Evolutionary conservation across 805 yeast species (phyloP).

Genomic region (Metschnikowia peoriensis): DNA sequence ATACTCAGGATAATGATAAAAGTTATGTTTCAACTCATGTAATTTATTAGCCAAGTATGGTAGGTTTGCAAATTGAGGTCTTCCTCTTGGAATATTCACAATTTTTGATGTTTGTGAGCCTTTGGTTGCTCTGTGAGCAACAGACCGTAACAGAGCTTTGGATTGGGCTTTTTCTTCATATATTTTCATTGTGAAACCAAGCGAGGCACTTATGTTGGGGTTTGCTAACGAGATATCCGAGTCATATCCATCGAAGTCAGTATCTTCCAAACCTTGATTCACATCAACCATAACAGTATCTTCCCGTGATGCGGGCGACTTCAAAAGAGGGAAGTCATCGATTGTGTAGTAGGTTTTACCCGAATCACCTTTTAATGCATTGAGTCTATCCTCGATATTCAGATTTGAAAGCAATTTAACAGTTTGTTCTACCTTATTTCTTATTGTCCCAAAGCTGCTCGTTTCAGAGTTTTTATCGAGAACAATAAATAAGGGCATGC

Average conservation of each 20-base stretch:
- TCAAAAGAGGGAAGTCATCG: slow-evolving; percentile 37
- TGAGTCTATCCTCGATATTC: slow-evolving; percentile 24
- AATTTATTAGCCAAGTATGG: slow-evolving; percentile 32
- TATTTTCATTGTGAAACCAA: slow-evolving; percentile 47
- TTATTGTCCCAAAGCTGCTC: slow-evolving; percentile 54
- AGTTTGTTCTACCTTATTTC: slow-evolving; percentile 51
- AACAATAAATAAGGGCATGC: slow-evolving; percentile 72
- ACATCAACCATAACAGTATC: slow-evolving; percentile 21
- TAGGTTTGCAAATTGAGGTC: slow-evolving; percentile 40
- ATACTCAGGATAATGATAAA: slow-evolving; percentile 31
- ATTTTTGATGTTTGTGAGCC: neutral
- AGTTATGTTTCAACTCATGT: slow-evolving; percentile 28
- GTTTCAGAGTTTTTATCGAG: slow-evolving; percentile 49
- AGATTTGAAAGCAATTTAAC: slow-evolving; percentile 24
- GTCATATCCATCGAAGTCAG: slow-evolving; percentile 32
- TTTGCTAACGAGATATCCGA: slow-evolving; percentile 53
- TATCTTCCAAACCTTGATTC: neutral
- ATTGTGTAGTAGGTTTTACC: slow-evolving; percentile 19
- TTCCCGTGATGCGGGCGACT: neutral
- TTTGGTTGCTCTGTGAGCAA: neutral
- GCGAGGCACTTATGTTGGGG: slow-evolving; percentile 49
- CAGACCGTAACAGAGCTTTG: neutral
- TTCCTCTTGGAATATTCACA: slow-evolving; percentile 46
- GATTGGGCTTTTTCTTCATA: slow-evolving; percentile 22
- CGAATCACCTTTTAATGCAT: slow-evolving; percentile 17